Conservation (phyloP, 2,329 filamentous ascomycete genomes). For the Emergomyces orientalis region DNA sequence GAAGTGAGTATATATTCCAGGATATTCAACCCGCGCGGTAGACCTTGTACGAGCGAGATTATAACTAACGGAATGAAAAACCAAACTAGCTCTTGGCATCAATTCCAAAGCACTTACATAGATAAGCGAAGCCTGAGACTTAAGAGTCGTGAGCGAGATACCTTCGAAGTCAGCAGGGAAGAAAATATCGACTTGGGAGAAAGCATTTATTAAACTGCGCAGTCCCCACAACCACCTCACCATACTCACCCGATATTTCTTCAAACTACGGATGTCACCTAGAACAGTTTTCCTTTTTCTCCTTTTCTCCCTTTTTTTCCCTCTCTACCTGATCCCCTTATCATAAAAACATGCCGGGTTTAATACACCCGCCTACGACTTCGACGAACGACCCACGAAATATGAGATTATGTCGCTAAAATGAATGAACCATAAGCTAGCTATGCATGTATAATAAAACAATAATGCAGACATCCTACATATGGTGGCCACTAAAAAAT, state of each 20-base stretch:
- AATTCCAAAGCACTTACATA: slow-evolving; percentile 12
- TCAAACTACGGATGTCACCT: neutral
- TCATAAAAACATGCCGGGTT: neutral
- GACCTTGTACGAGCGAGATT: neutral
- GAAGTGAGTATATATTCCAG: slow-evolving; percentile 28
- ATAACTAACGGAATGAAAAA: neutral
- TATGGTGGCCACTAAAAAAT: neutral
- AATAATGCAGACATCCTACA: neutral
- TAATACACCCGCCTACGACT: neutral
- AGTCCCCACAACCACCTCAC: neutral
- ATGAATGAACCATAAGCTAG: neutral
- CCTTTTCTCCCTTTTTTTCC: neutral
- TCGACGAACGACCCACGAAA: neutral
- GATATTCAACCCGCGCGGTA: neutral
- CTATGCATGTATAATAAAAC: neutral
- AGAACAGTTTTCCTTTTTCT: neutral
- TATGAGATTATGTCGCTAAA: neutral
- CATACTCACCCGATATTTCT: neutral
- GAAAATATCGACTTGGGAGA: slow-evolving; percentile 1
- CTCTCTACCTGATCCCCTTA: too few relatives aligned
- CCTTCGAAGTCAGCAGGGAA: neutral
- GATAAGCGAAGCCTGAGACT: slow-evolving; percentile 6
- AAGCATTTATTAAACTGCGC: neutral
- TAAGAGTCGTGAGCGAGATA: slow-evolving; percentile 9
- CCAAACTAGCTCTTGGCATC: slow-evolving; percentile 15